Percentiles rank a stretch among this genome's conserved stretches.
phyloP scores from a whole-genome alignment of 2,329 filamentous ascomycete genomes.

The Penicillium olsonii region DNA sequence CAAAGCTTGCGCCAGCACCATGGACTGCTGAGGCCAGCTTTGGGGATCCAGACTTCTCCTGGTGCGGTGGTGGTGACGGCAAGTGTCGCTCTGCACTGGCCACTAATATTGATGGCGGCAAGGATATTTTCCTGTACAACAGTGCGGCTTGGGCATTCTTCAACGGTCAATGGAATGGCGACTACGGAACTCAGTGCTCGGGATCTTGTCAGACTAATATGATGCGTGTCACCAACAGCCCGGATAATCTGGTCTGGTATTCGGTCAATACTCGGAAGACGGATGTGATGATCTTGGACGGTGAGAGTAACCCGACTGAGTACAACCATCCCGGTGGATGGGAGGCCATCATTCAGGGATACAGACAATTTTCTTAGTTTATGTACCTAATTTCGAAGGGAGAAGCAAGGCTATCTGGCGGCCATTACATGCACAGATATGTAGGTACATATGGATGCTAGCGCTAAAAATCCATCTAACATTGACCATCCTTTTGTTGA shows the following conservation, averaged over 20 bases:
- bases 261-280: slow-evolving; percentile 31
- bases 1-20: slow-evolving; percentile 30
- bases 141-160: slow-evolving; percentile 45
- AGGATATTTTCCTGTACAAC: slow-evolving; percentile 41
- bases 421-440: neutral
- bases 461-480: too few relatives aligned
- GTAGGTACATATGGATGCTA: too few relatives aligned
- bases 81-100: slow-evolving; percentile 41
- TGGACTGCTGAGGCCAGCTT: slow-evolving; percentile 23
- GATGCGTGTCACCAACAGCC: slow-evolving; percentile 16
- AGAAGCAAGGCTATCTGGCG: neutral
- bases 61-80: slow-evolving; percentile 29
- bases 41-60: slow-evolving; percentile 31
- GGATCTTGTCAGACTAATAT: slow-evolving; percentile 40
- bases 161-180: slow-evolving; percentile 33
- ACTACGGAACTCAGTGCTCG: slow-evolving; percentile 14
- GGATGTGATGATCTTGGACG: slow-evolving; percentile 33
- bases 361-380: slow-evolving; percentile 15
- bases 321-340: slow-evolving; percentile 35
- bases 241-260: slow-evolving; percentile 24
- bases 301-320: slow-evolving; percentile 24
- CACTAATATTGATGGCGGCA: slow-evolving; percentile 30
- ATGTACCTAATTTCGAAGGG: neutral
- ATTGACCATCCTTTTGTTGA: too few relatives aligned
- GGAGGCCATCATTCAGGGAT: slow-evolving; percentile 37